Conservation (phyloP, 2,329 filamentous ascomycete species). For the Zasmidium angulare region DNA sequence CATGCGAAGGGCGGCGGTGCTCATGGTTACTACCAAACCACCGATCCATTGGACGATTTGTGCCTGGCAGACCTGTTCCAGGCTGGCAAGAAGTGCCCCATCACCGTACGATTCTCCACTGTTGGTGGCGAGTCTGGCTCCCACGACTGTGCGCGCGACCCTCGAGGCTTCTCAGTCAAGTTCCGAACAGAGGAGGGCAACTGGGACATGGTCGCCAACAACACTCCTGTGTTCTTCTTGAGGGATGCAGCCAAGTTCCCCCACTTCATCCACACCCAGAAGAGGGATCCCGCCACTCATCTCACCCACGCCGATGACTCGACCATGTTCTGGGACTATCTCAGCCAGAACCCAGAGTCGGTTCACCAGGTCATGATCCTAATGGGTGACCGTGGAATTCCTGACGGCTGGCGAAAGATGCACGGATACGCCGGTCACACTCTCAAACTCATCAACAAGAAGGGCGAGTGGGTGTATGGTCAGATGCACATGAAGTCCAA, state of each 20-base stretch:
- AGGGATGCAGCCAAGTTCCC: constrained; percentile 72
- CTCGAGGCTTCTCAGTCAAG: constrained; percentile 71
- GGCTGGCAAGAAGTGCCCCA: constrained; percentile 67
- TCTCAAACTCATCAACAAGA: constrained; percentile 54
- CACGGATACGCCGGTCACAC: constrained; percentile 56
- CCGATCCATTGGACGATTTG: constrained; percentile 47
- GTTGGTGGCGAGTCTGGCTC: constrained; percentile 73
- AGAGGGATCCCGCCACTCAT: constrained; percentile 70
- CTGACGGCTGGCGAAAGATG: constrained; percentile 57
- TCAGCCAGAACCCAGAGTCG: constrained; percentile 55
- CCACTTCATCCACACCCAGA: constrained; percentile 72
- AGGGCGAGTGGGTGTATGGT: constrained; percentile 54
- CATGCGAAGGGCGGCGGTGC: constrained; percentile 52
- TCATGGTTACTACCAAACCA: constrained; percentile 50
- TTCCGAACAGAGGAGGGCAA: constrained; percentile 74
- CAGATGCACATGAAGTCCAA: constrained; percentile 56
- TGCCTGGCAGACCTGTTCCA: constrained; percentile 50
- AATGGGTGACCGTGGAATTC: constrained; percentile 57
- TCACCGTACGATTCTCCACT: constrained; percentile 70
- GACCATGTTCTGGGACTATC: constrained; percentile 67
- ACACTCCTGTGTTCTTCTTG: constrained; percentile 75
- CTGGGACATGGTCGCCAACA: constrained; percentile 71
- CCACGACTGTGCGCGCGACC: constrained; percentile 69
- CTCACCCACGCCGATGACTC: constrained; percentile 64
- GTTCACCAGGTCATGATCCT: constrained; percentile 56